phyloP scores from a whole-genome alignment of 805 yeast genomes.

The Suhomyces emberorum region DNA sequence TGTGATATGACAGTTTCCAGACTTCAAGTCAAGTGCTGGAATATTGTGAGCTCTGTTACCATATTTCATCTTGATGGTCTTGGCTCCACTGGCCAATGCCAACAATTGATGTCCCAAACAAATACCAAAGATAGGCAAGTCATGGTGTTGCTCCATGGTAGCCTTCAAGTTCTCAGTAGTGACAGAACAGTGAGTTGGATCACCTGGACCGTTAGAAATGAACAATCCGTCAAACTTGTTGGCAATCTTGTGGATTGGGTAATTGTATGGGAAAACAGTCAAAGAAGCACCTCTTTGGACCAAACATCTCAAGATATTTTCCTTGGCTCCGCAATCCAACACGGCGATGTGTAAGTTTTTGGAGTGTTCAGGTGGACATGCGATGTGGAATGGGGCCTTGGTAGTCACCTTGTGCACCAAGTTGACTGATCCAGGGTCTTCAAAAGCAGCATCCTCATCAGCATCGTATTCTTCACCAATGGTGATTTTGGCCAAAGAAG shows the following conservation, averaged over 20 bases:
- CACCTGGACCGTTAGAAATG: slow-evolving; percentile 96
- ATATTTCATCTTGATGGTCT: slow-evolving; percentile 87
- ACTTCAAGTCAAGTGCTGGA: slow-evolving; percentile 85
- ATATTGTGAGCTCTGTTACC: slow-evolving; percentile 99
- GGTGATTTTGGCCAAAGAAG: slow-evolving; percentile 85
- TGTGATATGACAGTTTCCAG: slow-evolving; percentile 95
- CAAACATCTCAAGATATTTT: slow-evolving; percentile 89
- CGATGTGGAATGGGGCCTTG: slow-evolving; percentile 88
- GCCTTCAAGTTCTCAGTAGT: slow-evolving; percentile 73
- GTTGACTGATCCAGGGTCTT: slow-evolving; percentile 86
- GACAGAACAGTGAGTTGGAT: slow-evolving; percentile 83
- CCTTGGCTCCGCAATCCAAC: slow-evolving; percentile 97
- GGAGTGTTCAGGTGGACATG: slow-evolving; percentile 55
- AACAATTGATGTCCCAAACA: slow-evolving; percentile 97
- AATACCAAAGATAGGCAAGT: slow-evolving; percentile 93
- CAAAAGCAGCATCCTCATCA: slow-evolving; percentile 84
- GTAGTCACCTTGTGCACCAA: slow-evolving; percentile 93
- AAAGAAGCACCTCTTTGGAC: slow-evolving; percentile 94
- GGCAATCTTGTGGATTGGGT: slow-evolving; percentile 88
- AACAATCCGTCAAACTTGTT: slow-evolving; percentile 92
- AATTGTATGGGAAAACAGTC: slow-evolving; percentile 95
- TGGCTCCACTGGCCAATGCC: slow-evolving; percentile 93
- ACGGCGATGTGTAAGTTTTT: slow-evolving; percentile 78
- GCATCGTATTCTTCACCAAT: slow-evolving; percentile 91
- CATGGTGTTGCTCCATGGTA: slow-evolving; percentile 59